Conservation (phyloP, 2,329 filamentous ascomycete genomes). For the Calonectria pseudoreteaudii region DNA sequence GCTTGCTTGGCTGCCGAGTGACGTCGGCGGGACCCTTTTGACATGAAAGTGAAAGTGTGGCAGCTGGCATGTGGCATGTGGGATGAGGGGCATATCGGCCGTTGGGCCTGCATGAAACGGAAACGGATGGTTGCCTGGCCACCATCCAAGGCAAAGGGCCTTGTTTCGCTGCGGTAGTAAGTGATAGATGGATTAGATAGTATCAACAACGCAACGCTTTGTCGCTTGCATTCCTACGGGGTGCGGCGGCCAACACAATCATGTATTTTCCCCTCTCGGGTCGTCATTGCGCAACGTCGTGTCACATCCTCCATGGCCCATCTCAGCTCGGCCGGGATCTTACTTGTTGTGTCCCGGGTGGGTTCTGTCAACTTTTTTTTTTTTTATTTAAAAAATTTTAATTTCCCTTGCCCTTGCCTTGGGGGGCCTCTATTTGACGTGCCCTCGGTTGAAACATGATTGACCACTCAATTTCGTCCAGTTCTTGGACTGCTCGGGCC, state of each 20-base stretch:
- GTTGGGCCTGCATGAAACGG: neutral
- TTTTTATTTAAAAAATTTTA: no score
- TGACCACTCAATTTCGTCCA: slow-evolving; percentile 1
- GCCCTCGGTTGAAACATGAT: slow-evolving; percentile 1
- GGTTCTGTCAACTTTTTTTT: neutral
- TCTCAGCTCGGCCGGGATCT: slow-evolving; percentile 4
- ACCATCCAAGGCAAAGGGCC: neutral
- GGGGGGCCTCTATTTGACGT: neutral
- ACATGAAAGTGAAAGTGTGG: neutral
- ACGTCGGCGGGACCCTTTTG: neutral
- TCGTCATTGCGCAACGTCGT: neutral
- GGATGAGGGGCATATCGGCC: neutral
- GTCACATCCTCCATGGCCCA: slow-evolving; percentile 7
- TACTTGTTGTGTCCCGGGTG: neutral
- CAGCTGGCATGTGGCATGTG: neutral
- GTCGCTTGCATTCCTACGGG: neutral
- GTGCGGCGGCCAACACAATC: neutral
- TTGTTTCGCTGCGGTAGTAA: neutral
- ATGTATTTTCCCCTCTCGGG: neutral
- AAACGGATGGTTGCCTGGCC: slow-evolving; percentile 16
- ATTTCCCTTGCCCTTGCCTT: neutral
- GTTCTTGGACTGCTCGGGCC: neutral
- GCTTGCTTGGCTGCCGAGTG: neutral
- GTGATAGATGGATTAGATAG: slow-evolving; percentile 11
- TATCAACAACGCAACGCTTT: neutral